A percentile compares a stretch with the other conserved stretches of the same genome.
Evolutionary conservation across 2,329 filamentous ascomycete species (phyloP).

Genomic region (Aspergillaceae sp.): DNA sequence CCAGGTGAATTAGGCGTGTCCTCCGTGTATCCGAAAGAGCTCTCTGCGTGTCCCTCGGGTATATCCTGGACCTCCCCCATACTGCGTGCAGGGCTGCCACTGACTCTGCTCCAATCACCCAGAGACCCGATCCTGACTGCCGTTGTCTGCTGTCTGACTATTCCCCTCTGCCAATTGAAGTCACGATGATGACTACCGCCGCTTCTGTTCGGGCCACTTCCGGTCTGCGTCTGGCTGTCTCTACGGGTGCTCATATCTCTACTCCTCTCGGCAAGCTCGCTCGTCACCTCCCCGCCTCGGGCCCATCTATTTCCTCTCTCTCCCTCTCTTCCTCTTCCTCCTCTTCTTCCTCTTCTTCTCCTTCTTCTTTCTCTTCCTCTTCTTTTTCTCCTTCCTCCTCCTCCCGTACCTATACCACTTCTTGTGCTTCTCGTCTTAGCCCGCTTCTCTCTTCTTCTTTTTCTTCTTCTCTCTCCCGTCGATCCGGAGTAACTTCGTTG

Average conservation of each 20-base stretch:
- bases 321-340: conserved; percentile 13
- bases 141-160: too few relatives aligned
- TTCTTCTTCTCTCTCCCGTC: conserved; percentile 19
- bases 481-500: conserved; percentile 20
- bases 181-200: conserved; percentile 14
- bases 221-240: conserved; percentile 30
- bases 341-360: conserved; percentile 11
- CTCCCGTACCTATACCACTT: conserved; percentile 16
- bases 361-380: conserved; percentile 16
- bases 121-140: background rate
- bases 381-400: conserved; percentile 19
- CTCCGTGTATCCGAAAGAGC: too few relatives aligned
- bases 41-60: too few relatives aligned
- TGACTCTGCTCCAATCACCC: too few relatives aligned
- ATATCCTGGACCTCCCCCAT: too few relatives aligned
- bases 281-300: conserved; percentile 10
- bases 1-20: too few relatives aligned
- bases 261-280: conserved; percentile 20
- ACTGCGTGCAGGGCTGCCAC: too few relatives aligned
- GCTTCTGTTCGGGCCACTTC: conserved; percentile 32
- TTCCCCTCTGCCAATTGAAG: too few relatives aligned
- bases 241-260: conserved; percentile 18
- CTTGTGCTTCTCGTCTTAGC: background rate
- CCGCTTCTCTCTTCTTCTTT: conserved; percentile 14
- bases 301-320: conserved; percentile 2